These are phyloP conservation scores for Thielaviopsis ethacetica DNA, from an alignment of 2,329 filamentous ascomycete species.

Conservation along the genomic window DNA sequence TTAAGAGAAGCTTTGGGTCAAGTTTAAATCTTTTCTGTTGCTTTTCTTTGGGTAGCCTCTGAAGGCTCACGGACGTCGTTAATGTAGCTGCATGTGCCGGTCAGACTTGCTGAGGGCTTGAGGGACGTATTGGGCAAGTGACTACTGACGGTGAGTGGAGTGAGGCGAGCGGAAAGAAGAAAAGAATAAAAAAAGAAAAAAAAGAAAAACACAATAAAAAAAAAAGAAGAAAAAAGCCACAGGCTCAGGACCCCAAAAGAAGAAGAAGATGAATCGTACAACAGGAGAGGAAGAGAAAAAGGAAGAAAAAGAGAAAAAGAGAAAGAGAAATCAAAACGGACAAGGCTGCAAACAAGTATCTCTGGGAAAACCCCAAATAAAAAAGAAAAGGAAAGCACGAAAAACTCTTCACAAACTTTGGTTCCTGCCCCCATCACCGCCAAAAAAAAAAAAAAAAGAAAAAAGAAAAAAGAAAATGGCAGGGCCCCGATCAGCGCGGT, in stretches of 20 bases:
- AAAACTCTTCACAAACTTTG: neutral
- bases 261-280: neutral
- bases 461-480: too few species aligned
- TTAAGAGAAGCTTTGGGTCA: conserved; percentile 13
- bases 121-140: neutral
- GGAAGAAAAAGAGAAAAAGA: neutral
- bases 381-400: neutral
- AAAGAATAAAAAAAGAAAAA: conserved; percentile 1
- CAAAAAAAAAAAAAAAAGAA: neutral
- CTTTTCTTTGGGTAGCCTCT: conserved; percentile 8
- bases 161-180: neutral
- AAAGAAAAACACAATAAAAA: neutral
- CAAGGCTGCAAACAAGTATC: neutral
- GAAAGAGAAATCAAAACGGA: neutral
- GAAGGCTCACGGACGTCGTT: neutral
- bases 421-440: neutral
- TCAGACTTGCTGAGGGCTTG: neutral
- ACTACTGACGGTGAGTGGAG: neutral
- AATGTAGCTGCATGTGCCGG: neutral
- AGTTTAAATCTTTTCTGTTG: conserved; percentile 20
- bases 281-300: neutral
- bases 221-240: conserved; percentile 6
- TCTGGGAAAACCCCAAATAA: neutral
- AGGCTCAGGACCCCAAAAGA: neutral
- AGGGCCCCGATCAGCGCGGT: neutral